A percentile compares a stretch with the other conserved stretches of the same genome.
phyloP scores from a whole-genome alignment of 768 basidiomycete genomes.

The Hypholoma fasciculare region DNA sequence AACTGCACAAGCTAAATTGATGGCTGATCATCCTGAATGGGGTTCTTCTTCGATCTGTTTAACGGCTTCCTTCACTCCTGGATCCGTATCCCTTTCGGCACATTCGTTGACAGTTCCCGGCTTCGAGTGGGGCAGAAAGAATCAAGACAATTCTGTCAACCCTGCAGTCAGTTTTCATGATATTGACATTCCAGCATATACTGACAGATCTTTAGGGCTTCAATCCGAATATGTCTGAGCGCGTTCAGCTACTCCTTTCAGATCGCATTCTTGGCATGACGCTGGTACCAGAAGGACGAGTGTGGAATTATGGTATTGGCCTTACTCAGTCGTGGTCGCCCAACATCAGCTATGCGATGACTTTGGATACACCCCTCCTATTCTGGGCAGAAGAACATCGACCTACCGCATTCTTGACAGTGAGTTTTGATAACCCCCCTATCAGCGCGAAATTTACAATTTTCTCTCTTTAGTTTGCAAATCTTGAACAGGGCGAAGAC shows the following conservation, averaged over 20 bases:
- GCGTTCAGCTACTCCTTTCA: conserved; percentile 89
- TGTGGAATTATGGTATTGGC: conserved; percentile 97
- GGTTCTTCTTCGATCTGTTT: conserved; percentile 92
- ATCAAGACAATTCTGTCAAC: conserved; percentile 80
- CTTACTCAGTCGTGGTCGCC: conserved; percentile 91
- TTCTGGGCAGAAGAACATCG: conserved; percentile 98
- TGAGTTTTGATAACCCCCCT: conserved; percentile 37
- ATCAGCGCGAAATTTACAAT: neutral
- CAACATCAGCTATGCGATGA: conserved; percentile 77
- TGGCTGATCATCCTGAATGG: conserved; percentile 96
- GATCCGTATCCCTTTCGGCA: conserved; percentile 93
- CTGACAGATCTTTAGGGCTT: conserved; percentile 58
- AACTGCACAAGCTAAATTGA: conserved; percentile 91
- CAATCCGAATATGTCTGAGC: conserved; percentile 98
- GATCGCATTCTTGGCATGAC: conserved; percentile 97
- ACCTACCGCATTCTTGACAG: conserved; percentile 90
- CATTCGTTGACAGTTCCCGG: conserved; percentile 90
- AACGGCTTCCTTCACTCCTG: conserved; percentile 95
- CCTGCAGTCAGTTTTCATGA: conserved; percentile 51
- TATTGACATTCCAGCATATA: conserved; percentile 1
- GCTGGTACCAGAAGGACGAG: conserved; percentile 87
- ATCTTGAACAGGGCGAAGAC: conserved; percentile 87
- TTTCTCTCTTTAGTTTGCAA: conserved; percentile 67
- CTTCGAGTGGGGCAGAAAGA: conserved; percentile 98
- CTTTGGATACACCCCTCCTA: conserved; percentile 86